These are phyloP conservation scores for Apiotrichum gracile DNA, from an alignment of 1,284 basidiomycete species.

Conservation along the genomic window DNA sequence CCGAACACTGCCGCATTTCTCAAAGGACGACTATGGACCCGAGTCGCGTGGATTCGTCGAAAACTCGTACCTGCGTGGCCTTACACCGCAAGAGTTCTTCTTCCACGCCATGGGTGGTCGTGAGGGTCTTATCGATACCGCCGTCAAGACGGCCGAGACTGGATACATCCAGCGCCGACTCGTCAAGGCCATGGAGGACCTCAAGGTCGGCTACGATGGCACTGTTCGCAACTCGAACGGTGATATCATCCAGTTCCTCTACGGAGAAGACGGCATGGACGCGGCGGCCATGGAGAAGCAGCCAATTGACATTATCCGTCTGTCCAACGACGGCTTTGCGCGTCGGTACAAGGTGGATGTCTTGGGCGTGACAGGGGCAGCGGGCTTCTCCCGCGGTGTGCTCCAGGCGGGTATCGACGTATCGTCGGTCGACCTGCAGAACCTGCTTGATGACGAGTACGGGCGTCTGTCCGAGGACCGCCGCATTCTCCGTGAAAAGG, in stretches of 20 bases:
- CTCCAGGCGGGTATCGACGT: slow-evolving; percentile 94
- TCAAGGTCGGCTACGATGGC: slow-evolving; percentile 96
- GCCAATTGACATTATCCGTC: slow-evolving; percentile 77
- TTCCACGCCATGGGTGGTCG: slow-evolving; percentile 99
- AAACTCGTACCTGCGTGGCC: slow-evolving; percentile 96
- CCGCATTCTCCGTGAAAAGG: slow-evolving; percentile 65
- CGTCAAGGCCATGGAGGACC: slow-evolving; percentile 96
- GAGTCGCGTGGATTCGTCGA: slow-evolving; percentile 99
- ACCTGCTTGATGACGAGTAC: slow-evolving; percentile 83
- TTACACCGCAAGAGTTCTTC: slow-evolving; percentile 99
- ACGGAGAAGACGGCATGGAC: slow-evolving; percentile 99
- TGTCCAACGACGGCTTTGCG: slow-evolving; percentile 80
- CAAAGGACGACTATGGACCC: slow-evolving; percentile 97
- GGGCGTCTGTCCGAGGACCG: slow-evolving; percentile 71
- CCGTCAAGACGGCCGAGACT: slow-evolving; percentile 99
- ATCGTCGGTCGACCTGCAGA: slow-evolving; percentile 81
- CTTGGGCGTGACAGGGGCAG: slow-evolving; percentile 58
- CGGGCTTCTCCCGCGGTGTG: slow-evolving; percentile 72
- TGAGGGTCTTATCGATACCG: slow-evolving; percentile 98
- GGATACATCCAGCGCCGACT: slow-evolving; percentile 98
- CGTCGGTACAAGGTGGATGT: slow-evolving; percentile 90
- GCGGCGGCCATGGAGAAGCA: slow-evolving; percentile 96
- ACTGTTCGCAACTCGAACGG: slow-evolving; percentile 95
- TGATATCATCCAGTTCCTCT: slow-evolving; percentile 92
- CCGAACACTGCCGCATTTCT: slow-evolving; percentile 92